These are phyloP conservation scores for Neurospora hispaniola DNA, from an alignment of 495 filamentous ascomycete species.

Conservation along the genomic window DNA sequence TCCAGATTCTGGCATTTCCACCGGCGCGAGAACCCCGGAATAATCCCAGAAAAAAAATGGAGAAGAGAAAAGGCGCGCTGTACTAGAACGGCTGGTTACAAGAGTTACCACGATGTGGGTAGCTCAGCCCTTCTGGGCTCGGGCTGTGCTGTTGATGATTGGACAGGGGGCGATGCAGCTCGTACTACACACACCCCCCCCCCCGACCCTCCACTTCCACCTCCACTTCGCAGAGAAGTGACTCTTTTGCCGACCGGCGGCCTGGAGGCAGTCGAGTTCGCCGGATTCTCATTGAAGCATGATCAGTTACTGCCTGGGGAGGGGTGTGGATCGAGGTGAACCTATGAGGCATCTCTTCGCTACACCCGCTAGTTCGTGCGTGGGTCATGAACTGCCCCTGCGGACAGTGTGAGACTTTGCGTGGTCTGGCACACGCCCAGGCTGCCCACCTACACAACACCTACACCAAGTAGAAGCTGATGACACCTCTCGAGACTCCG, in stretches of 20 bases:
- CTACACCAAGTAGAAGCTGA: neutral
- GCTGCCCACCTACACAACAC: neutral
- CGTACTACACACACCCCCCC: neutral
- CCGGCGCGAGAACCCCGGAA: neutral
- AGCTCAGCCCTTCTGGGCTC: conserved; percentile 12
- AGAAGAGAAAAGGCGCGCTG: neutral
- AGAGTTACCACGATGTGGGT: neutral
- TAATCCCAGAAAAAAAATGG: neutral
- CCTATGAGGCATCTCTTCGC: neutral
- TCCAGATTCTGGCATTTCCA: neutral
- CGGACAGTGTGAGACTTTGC: neutral
- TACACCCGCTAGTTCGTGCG: neutral
- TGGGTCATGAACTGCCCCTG: neutral
- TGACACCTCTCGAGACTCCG: neutral
- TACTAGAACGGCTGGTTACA: neutral
- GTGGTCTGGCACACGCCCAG: neutral
- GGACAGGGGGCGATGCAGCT: neutral
- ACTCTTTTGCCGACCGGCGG: neutral
- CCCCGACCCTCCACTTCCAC: neutral
- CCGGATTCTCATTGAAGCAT: neutral
- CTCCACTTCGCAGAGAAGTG: neutral
- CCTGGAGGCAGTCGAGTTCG: neutral
- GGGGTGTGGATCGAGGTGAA: neutral
- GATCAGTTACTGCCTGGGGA: neutral
- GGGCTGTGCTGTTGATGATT: neutral